Conservation (phyloP, 345 rosid species). For the Geranium rotundifolium region DNA sequence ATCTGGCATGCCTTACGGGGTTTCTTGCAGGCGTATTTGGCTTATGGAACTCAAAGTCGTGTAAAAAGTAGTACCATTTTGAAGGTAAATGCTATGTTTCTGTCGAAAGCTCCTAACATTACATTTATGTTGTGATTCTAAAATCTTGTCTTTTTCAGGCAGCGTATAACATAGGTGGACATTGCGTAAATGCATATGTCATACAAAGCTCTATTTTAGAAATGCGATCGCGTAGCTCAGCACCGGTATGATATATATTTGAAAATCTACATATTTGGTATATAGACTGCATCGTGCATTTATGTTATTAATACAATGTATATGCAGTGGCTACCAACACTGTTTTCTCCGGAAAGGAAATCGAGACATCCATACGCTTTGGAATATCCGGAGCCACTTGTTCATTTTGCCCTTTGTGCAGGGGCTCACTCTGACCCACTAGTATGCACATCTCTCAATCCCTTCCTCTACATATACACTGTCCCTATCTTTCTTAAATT, state of each 20-base stretch:
- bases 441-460: too few relatives aligned
- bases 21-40: constrained; percentile 64
- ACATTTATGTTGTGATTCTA: too few relatives aligned
- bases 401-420: constrained; percentile 69
- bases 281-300: too few relatives aligned
- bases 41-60: constrained; percentile 49
- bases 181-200: constrained; percentile 39
- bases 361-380: constrained; percentile 51
- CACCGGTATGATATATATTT: constrained; percentile 36
- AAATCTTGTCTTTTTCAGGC: constrained; percentile 42
- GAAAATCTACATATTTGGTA: too few relatives aligned
- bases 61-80: constrained; percentile 38
- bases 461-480: too few relatives aligned
- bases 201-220: constrained; percentile 67
- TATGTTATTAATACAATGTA: background rate
- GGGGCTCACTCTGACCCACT: constrained; percentile 65
- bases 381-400: constrained; percentile 73
- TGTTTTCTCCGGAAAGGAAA: constrained; percentile 70
- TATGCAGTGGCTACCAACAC: constrained; percentile 64
- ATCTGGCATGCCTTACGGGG: too few relatives aligned
- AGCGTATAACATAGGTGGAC: constrained; percentile 69
- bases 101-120: too few relatives aligned
- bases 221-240: constrained; percentile 49
- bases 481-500: background rate
- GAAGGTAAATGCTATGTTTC: constrained; percentile 24